Percentiles rank a stretch among this genome's conserved stretches.
Evolutionary conservation across 2,329 filamentous ascomycete genomes (phyloP).

Genomic region (Gyromitra esculenta): DNA sequence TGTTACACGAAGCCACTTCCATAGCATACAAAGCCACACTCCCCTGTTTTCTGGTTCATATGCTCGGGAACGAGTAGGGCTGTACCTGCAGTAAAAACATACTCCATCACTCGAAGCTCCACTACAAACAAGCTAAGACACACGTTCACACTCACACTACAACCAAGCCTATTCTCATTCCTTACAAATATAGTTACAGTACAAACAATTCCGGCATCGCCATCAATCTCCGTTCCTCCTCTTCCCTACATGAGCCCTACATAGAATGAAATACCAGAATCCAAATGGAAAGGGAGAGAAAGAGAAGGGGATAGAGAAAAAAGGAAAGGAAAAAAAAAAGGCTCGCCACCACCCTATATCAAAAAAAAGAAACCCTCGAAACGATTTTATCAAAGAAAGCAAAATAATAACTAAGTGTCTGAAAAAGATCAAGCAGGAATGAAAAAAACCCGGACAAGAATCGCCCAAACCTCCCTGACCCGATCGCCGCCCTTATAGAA

Average conservation of each 20-base stretch:
- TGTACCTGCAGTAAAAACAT: background rate
- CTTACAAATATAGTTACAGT: slow-evolving; percentile 19
- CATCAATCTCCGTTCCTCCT: slow-evolving; percentile 12
- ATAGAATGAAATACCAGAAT: background rate
- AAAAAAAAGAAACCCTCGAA: slow-evolving; percentile 31
- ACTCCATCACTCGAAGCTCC: background rate
- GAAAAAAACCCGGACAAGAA: slow-evolving; percentile 23
- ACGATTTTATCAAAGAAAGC: slow-evolving; percentile 31
- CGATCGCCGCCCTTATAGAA: slow-evolving; percentile 27
- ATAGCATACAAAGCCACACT: no score
- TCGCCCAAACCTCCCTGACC: slow-evolving; percentile 18
- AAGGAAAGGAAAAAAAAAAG: background rate
- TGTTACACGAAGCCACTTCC: no score
- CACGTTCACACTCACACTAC: background rate
- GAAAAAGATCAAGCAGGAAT: slow-evolving; percentile 23
- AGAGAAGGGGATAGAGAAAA: background rate
- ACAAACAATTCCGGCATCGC: slow-evolving; percentile 31
- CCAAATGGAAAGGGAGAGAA: background rate
- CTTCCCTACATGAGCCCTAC: slow-evolving; percentile 40
- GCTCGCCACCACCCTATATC: slow-evolving; percentile 38
- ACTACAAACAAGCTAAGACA: background rate
- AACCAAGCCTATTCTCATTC: background rate
- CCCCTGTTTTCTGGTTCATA: background rate
- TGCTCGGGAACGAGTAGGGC: background rate
- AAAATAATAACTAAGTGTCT: slow-evolving; percentile 19